These are phyloP conservation scores for Gliomastix tumulicola DNA, from an alignment of 2,329 filamentous ascomycete genomes.

Conservation along the genomic window DNA sequence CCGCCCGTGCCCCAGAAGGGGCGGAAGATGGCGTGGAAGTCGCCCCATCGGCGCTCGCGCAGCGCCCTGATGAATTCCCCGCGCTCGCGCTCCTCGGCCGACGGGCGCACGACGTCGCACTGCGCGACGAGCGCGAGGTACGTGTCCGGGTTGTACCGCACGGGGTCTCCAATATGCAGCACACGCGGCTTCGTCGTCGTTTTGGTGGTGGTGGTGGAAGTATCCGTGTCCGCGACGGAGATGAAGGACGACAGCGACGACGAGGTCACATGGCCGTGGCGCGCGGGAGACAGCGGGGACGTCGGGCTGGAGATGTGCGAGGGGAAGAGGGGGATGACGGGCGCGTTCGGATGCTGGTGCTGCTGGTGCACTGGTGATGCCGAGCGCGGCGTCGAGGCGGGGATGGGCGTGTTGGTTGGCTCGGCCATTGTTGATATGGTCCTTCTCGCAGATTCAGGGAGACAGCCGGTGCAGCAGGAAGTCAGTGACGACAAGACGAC, in stretches of 20 bases:
- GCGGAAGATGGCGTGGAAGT: slow-evolving; percentile 48
- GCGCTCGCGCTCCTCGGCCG: slow-evolving; percentile 40
- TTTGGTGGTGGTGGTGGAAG: slow-evolving; percentile 3
- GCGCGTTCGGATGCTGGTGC: slow-evolving; percentile 17
- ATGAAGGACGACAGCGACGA: too few species aligned
- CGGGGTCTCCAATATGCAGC: slow-evolving; percentile 66
- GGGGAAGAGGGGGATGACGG: slow-evolving; percentile 28
- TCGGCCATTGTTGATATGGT: slow-evolving; percentile 29
- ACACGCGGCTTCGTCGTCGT: slow-evolving; percentile 41
- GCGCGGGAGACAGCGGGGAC: slow-evolving; percentile 15
- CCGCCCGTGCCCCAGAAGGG: slow-evolving; percentile 58
- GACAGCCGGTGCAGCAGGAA: too few species aligned
- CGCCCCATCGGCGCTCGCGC: slow-evolving; percentile 43
- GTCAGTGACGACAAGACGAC: too few species aligned
- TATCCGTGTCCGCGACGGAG: too few species aligned
- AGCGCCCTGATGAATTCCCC: slow-evolving; percentile 41
- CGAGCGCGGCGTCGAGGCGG: slow-evolving; percentile 34
- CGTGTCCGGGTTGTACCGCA: slow-evolving; percentile 40
- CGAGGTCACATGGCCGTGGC: too few species aligned
- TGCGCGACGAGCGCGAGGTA: slow-evolving; percentile 32
- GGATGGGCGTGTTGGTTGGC: slow-evolving; percentile 38
- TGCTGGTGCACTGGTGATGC: slow-evolving; percentile 24
- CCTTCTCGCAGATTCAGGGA: background rate
- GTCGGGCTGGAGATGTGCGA: slow-evolving; percentile 10
- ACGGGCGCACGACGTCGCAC: slow-evolving; percentile 46